phyloP scores from a whole-genome alignment of 495 filamentous ascomycete species.

The Neurospora sp. region DNA sequence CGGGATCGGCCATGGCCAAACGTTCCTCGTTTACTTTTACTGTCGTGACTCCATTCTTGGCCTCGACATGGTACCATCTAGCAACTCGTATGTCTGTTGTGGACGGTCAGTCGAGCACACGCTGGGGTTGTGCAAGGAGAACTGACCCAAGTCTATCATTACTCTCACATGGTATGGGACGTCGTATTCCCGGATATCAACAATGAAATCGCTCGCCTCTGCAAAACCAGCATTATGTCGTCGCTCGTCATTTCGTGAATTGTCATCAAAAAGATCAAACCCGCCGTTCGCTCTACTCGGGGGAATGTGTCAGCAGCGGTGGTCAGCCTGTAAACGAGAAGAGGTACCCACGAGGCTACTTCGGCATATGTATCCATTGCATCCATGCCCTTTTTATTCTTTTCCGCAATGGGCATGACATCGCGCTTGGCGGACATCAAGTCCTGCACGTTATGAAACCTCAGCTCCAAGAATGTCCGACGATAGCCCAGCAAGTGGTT shows the following conservation, averaged over 20 bases:
- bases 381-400: slow-evolving; percentile 88
- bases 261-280: slow-evolving; percentile 95
- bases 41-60: slow-evolving; percentile 78
- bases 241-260: slow-evolving; percentile 75
- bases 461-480: slow-evolving; percentile 72
- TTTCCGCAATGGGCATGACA: slow-evolving; percentile 86
- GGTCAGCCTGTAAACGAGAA: background rate
- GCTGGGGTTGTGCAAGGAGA: background rate
- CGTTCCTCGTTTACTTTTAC: slow-evolving; percentile 82
- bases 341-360: slow-evolving; percentile 63
- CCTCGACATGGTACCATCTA: slow-evolving; percentile 94
- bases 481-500: slow-evolving; percentile 93
- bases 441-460: slow-evolving; percentile 80
- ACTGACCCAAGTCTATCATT: slow-evolving; percentile 83
- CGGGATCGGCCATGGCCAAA: slow-evolving; percentile 79
- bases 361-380: slow-evolving; percentile 98
- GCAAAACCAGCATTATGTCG: slow-evolving; percentile 65
- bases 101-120: slow-evolving; percentile 14
- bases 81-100: slow-evolving; percentile 78
- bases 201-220: slow-evolving; percentile 93
- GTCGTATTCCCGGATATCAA: slow-evolving; percentile 98
- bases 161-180: slow-evolving; percentile 99
- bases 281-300: slow-evolving; percentile 62
- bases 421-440: slow-evolving; percentile 71
- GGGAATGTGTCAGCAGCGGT: slow-evolving; percentile 5